phyloP scores from a whole-genome alignment of 805 yeast genomes.

The Kodamaea laetipori region DNA sequence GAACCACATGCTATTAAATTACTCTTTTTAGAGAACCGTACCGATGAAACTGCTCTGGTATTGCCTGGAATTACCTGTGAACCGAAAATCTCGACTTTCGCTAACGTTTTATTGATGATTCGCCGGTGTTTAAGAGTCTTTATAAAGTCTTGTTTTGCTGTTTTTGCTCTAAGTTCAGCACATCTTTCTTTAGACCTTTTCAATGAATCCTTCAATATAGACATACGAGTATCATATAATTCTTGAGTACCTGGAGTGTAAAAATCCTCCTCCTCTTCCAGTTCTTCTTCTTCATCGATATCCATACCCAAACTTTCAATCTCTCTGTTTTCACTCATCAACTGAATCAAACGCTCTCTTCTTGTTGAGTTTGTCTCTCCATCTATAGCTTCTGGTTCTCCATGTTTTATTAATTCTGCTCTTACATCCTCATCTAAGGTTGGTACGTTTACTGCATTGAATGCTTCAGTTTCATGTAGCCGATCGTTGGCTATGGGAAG shows the following conservation, averaged over 20 bases:
- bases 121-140: conserved; percentile 52
- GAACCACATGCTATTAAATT: conserved; percentile 63
- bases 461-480: not conserved
- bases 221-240: conserved; percentile 52
- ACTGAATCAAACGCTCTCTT: conserved; percentile 56
- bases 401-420: conserved; percentile 45
- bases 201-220: conserved; percentile 56
- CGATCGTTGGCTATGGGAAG: not conserved
- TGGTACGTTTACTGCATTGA: conserved; percentile 43
- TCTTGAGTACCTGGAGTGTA: conserved; percentile 75
- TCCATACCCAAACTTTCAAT: conserved; percentile 19
- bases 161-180: conserved; percentile 28
- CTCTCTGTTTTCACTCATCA: conserved; percentile 28
- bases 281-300: conserved; percentile 27
- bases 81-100: conserved; percentile 51
- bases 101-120: conserved; percentile 32
- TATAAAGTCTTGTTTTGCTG: conserved; percentile 37
- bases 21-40: conserved; percentile 46
- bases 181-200: conserved; percentile 46
- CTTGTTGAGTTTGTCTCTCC: conserved; percentile 66
- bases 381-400: conserved; percentile 56
- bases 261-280: conserved; percentile 71
- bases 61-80: conserved; percentile 65
- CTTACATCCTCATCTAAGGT: conserved; percentile 68
- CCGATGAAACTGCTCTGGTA: conserved; percentile 66